Evolutionary conservation across 495 filamentous ascomycete species (phyloP), one percentile per base, ranked within the genome.

Genomic region (Penicillium cinerascens): DNA sequence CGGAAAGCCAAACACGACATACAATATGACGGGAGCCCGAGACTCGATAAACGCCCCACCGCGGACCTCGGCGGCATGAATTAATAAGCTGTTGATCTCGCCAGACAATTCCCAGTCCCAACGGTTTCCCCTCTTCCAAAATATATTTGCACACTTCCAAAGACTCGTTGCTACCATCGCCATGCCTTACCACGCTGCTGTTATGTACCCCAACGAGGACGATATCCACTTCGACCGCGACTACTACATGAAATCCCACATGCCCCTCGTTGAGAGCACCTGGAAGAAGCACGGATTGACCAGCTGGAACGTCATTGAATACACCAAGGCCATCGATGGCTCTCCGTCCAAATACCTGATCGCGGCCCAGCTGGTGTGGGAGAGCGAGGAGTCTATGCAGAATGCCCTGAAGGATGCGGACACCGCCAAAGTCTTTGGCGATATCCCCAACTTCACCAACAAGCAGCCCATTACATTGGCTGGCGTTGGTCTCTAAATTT

Each of bases 371-470:
- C 52, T 66, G 5, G 47, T 50, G 18, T 66, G 49, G 45, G 60
- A 66, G 51, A 63, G 50, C 20, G 51, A 63, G 38, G 63, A 66
- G n/a, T 22, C 36, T 10, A 11, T 47, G 44, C 50, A 58, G 47
- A 17, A 41, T 3, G 60, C 54, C 27, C 41, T 56, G 17, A 15
- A 55, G 29, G 42, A 47, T 36, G 45, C 54, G 11, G 37, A 41
- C 18, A 39, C 35, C 20, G 33, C 54, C 20, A 27, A 21, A n/a
- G 33, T 66, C 42, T 66, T 66, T 22, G 54, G 6, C n/a, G 63
- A 66, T 49, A 59, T 66, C 26, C 42, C 60, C 43, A 66, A 66
- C 54, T 66, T 66, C 55, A 66, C 60, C 56, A 66, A 66, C 46
- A 43, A 29, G 51, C 37, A 55, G 46, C 60, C 63, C 43, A 42